phyloP scores from a whole-genome alignment of 768 basidiomycete species.

The Termitomyces sp. region DNA sequence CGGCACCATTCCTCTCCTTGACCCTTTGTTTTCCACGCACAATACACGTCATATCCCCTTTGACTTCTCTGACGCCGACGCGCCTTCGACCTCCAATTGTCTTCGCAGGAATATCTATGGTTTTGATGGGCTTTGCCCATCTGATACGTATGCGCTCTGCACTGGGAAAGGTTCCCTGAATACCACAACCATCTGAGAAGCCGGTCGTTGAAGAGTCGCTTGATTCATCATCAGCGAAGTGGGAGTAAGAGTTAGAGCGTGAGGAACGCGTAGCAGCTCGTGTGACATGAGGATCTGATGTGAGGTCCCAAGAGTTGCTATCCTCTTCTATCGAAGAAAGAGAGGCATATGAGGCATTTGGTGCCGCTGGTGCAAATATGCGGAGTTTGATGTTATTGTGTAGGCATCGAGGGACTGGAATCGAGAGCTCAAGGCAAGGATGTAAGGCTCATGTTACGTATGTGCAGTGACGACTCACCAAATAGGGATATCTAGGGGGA shows the following conservation, averaged over 20 bases:
- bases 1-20: conserved; percentile 27
- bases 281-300: conserved; percentile 71
- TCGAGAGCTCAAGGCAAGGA: conserved; percentile 47
- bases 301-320: conserved; percentile 62
- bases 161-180: conserved; percentile 77
- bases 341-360: conserved; percentile 61
- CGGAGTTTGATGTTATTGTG: conserved; percentile 70
- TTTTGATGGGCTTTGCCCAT: conserved; percentile 65
- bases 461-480: conserved; percentile 36
- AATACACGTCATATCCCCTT: conserved; percentile 59
- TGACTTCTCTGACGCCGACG: conserved; percentile 64
- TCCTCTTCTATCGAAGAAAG: conserved; percentile 75
- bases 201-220: conserved; percentile 60
- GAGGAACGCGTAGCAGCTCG: conserved; percentile 42
- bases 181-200: conserved; percentile 53
- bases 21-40: conserved; percentile 46
- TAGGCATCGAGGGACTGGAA: conserved; percentile 73
- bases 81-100: conserved; percentile 50
- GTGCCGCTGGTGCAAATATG: conserved; percentile 57
- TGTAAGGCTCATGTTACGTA: neutral
- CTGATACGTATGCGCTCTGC: conserved; percentile 70
- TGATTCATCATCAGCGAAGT: conserved; percentile 79
- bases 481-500: conserved; percentile 70
- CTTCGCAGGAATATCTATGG: conserved; percentile 34
- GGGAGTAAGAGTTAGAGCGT: conserved; percentile 54